These are phyloP conservation scores for Helianthus annuus DNA, from an alignment of 129 eudicot species.

Conservation along the genomic window DNA sequence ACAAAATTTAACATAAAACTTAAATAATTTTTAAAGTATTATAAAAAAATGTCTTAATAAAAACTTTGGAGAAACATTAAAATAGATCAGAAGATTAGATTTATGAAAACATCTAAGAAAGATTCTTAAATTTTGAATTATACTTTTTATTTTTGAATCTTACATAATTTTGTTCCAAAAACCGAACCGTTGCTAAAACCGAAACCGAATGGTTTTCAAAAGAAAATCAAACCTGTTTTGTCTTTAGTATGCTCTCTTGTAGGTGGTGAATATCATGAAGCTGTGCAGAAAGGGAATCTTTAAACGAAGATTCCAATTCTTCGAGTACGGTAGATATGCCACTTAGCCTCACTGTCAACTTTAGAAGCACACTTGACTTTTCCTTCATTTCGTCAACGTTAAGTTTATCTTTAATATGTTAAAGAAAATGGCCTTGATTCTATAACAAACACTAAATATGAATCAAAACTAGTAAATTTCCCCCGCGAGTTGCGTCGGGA, in stretches of 20 bases:
- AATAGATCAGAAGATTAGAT: no score
- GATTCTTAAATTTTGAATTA: no score
- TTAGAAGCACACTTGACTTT: slow-evolving; percentile 54
- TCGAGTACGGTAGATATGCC: slow-evolving; percentile 79
- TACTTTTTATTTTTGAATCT: no score
- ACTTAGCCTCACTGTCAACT: slow-evolving; percentile 60
- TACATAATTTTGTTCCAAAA: no score
- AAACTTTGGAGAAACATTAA: no score
- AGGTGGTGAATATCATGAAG: slow-evolving; percentile 77
- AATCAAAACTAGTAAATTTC: neutral
- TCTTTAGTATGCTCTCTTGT: slow-evolving; percentile 75
- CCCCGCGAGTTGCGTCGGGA: no score
- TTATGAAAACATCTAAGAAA: no score
- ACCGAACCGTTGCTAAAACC: no score
- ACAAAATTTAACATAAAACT: no score
- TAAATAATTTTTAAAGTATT: no score
- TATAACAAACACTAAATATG: neutral
- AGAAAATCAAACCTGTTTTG: slow-evolving; percentile 86
- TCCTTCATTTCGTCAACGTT: slow-evolving; percentile 49
- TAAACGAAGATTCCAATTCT: slow-evolving; percentile 81
- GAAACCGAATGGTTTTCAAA: neutral
- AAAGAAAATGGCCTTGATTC: slow-evolving; percentile 24
- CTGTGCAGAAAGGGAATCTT: slow-evolving; percentile 73
- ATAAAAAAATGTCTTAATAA: no score
- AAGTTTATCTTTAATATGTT: slow-evolving; percentile 57